A percentile compares a stretch with the other conserved stretches of the same genome.
These are phyloP conservation scores for Sugiyamaella novakii DNA, from an alignment of 1,139 yeast genomes.

Conservation along the genomic window DNA sequence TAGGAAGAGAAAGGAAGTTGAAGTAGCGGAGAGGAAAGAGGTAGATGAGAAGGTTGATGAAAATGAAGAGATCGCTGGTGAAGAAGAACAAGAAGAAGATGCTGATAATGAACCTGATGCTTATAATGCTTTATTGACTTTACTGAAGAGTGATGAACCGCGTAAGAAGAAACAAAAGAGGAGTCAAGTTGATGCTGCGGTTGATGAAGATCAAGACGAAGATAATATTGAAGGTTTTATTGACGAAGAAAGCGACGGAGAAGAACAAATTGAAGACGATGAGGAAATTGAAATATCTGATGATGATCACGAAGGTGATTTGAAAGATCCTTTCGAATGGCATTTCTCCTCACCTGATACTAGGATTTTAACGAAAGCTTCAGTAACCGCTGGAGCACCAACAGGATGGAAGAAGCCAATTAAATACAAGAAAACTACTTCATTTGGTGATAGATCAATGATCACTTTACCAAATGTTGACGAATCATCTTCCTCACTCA, in stretches of 20 bases:
- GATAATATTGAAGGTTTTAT: conserved; percentile 33
- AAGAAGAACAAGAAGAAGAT: conserved; percentile 31
- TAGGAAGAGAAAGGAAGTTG: conserved; percentile 2
- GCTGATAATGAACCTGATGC: conserved; percentile 41
- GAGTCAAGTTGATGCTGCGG: conserved; percentile 24
- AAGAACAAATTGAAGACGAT: conserved; percentile 39
- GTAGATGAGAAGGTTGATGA: conserved; percentile 1
- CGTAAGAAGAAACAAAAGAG: conserved; percentile 22
- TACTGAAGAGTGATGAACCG: conserved; percentile 58
- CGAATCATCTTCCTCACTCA: conserved; percentile 5
- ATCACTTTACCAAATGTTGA: conserved; percentile 12
- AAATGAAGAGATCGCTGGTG: conserved; percentile 17
- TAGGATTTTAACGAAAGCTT: conserved; percentile 39
- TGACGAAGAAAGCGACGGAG: conserved; percentile 27
- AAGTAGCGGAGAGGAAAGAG: conserved; percentile 19
- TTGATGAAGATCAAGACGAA: conserved; percentile 34
- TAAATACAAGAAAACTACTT: conserved; percentile 9
- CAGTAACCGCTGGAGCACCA: conserved; percentile 12
- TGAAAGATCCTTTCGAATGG: conserved; percentile 62
- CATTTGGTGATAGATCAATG: conserved; percentile 21
- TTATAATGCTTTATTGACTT: conserved; percentile 73
- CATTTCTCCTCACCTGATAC: conserved; percentile 69
- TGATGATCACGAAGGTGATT: conserved; percentile 47
- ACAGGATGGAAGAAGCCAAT: conserved; percentile 13
- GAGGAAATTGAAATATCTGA: conserved; percentile 38